These are phyloP conservation scores for Pythium sp. DNA, from an alignment of 352 stramenopile genomes.

Conservation along the genomic window DNA sequence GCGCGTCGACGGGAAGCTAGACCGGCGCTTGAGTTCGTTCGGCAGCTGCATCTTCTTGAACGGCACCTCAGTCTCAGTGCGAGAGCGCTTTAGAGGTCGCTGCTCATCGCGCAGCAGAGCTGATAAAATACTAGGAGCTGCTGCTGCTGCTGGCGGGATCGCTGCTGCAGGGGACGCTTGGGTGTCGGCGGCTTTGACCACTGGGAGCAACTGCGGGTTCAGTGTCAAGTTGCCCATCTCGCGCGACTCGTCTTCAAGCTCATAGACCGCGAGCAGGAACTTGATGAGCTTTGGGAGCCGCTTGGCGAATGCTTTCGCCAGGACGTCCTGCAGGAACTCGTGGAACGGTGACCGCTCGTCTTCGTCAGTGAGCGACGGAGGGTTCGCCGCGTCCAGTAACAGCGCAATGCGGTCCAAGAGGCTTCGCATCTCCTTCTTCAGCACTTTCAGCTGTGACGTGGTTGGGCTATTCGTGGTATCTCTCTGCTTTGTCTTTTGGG, in stretches of 20 bases:
- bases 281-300: constrained; percentile 47
- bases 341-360: constrained; percentile 76
- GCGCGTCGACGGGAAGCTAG: constrained; percentile 19
- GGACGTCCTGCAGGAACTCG: constrained; percentile 50
- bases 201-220: constrained; percentile 10
- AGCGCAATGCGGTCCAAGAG: constrained; percentile 75
- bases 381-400: constrained; percentile 67
- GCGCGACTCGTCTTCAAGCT: constrained; percentile 47
- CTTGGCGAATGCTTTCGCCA: constrained; percentile 39
- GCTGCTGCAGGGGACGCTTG: neutral
- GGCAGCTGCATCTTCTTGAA: constrained; percentile 50
- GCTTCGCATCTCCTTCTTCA: constrained; percentile 61
- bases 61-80: constrained; percentile 23
- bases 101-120: constrained; percentile 52
- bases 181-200: neutral
- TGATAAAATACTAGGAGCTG: constrained; percentile 58
- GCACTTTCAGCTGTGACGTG: constrained; percentile 5
- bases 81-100: constrained; percentile 39
- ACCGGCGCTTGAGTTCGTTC: constrained; percentile 9
- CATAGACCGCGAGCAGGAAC: constrained; percentile 49
- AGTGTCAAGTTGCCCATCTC: constrained; percentile 14
- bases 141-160: constrained; percentile 1
- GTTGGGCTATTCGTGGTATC: neutral
- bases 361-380: constrained; percentile 54
- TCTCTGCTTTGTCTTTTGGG: neutral